Evolutionary conservation across 306 rosid genomes (phyloP).

Genomic region (Cucurbita argyrosperma): DNA sequence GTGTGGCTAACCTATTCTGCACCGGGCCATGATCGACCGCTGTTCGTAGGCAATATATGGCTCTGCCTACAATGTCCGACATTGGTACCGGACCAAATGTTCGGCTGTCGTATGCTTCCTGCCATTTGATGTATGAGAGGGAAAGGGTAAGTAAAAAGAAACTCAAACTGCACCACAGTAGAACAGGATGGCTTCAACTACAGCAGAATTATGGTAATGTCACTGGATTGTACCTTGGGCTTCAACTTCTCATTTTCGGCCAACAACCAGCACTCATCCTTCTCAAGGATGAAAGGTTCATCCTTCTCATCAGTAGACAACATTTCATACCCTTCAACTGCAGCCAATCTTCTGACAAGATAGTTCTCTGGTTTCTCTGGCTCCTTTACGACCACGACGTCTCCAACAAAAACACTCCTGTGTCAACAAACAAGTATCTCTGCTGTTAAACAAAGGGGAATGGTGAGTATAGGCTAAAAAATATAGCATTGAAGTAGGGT

Average conservation of each 20-base stretch:
- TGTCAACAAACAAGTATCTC: slow-evolving; percentile 30
- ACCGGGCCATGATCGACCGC: slow-evolving; percentile 96
- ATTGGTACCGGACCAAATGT: slow-evolving; percentile 78
- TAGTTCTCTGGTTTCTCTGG: slow-evolving; percentile 49
- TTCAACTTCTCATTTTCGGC: slow-evolving; percentile 73
- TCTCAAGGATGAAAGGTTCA: slow-evolving; percentile 63
- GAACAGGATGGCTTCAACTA: not conserved
- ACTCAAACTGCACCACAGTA: not conserved
- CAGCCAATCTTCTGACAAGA: slow-evolving; percentile 83
- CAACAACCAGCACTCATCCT: slow-evolving; percentile 84
- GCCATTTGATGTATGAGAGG: slow-evolving; percentile 19
- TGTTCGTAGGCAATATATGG: slow-evolving; percentile 65
- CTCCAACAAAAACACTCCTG: slow-evolving; percentile 88
- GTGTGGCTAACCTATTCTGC: slow-evolving; percentile 53
- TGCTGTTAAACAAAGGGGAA: not conserved
- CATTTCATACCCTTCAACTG: slow-evolving; percentile 87
- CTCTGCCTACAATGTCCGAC: slow-evolving; percentile 83
- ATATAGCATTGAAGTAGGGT: not conserved
- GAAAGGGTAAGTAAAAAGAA: not conserved
- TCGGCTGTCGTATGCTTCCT: slow-evolving; percentile 92
- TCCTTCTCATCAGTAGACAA: slow-evolving; percentile 65
- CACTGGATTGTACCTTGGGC: slow-evolving; percentile 42
- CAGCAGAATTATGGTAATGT: not conserved
- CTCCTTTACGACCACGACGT: slow-evolving; percentile 76
- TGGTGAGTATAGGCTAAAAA: not conserved